These are phyloP conservation scores for Starmerella sp. DNA, from an alignment of 805 yeast genomes.

Conservation along the genomic window DNA sequence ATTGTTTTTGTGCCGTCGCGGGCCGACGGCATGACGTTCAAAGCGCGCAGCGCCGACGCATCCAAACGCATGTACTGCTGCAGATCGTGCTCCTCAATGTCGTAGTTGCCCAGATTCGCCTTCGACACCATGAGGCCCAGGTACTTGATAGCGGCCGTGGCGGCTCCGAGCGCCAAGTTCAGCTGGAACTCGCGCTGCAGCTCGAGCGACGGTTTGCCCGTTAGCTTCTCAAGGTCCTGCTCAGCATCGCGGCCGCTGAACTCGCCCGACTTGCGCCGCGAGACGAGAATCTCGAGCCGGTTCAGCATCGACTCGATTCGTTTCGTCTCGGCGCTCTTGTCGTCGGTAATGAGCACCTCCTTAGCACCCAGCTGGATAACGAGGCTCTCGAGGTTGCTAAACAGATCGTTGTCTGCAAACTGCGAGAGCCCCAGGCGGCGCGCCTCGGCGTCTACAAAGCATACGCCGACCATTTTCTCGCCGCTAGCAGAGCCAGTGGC, in stretches of 20 bases:
- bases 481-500: slow-evolving; percentile 31
- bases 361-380: slow-evolving; percentile 81
- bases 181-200: slow-evolving; percentile 35
- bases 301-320: slow-evolving; percentile 64
- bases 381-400: slow-evolving; percentile 74
- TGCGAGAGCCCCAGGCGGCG: slow-evolving; percentile 61
- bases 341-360: slow-evolving; percentile 54
- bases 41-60: slow-evolving; percentile 76
- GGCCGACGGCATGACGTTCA: slow-evolving; percentile 67
- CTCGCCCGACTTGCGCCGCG: slow-evolving; percentile 45
- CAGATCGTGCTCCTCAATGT: slow-evolving; percentile 56
- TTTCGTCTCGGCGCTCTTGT: slow-evolving; percentile 34
- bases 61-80: slow-evolving; percentile 83
- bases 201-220: slow-evolving; percentile 37
- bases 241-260: slow-evolving; percentile 44
- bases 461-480: slow-evolving; percentile 54
- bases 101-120: slow-evolving; percentile 39
- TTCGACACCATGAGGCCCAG: slow-evolving; percentile 52
- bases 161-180: slow-evolving; percentile 46
- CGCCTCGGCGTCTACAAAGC: slow-evolving; percentile 64
- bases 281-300: slow-evolving; percentile 63
- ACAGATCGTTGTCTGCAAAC: slow-evolving; percentile 77
- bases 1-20: slow-evolving; percentile 38
- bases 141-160: slow-evolving; percentile 59
- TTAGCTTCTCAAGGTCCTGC: slow-evolving; percentile 62